Percentiles rank a stretch among this genome's conserved stretches.
Conservation (phyloP, 768 basidiomycete species). For the Boletus pseudopeckii region DNA sequence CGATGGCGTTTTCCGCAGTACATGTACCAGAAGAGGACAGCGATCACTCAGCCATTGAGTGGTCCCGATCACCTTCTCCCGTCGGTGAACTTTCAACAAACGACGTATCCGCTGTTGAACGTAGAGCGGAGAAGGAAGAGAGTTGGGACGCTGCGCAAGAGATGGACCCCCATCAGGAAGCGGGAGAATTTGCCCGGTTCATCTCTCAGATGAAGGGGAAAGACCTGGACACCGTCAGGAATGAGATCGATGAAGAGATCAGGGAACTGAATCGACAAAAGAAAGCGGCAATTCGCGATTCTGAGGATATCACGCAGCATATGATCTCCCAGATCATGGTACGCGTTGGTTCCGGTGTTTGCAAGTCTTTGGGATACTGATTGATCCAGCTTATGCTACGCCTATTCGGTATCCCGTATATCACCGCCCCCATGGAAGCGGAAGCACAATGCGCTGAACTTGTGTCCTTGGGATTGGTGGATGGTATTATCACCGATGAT, state of each 20-base stretch:
- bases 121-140: conserved; percentile 31
- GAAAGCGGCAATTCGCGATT: conserved; percentile 88
- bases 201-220: conserved; percentile 87
- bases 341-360: conserved; percentile 12
- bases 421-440: conserved; percentile 99
- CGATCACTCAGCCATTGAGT: conserved; percentile 29
- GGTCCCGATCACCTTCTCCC: conserved; percentile 42
- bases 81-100: not conserved
- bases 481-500: conserved; percentile 98
- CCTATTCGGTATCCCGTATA: conserved; percentile 95
- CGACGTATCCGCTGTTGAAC: conserved; percentile 16
- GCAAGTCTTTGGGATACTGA: conserved; percentile 5
- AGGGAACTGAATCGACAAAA: conserved; percentile 73
- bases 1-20: conserved; percentile 1
- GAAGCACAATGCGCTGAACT: conserved; percentile 98
- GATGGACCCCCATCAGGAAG: conserved; percentile 75
- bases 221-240: conserved; percentile 73
- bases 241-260: conserved; percentile 93
- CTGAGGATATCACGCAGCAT: conserved; percentile 92
- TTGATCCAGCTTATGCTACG: conserved; percentile 73
- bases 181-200: conserved; percentile 89
- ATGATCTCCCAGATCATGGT: conserved; percentile 88
- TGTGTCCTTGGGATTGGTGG: conserved; percentile 78
- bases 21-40: conserved; percentile 14
- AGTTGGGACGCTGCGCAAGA: conserved; percentile 85